Percentiles rank a stretch among this genome's conserved stretches.
phyloP scores from a whole-genome alignment of 2,329 filamentous ascomycete genomes.

The Kalaharituber pfeilii region DNA sequence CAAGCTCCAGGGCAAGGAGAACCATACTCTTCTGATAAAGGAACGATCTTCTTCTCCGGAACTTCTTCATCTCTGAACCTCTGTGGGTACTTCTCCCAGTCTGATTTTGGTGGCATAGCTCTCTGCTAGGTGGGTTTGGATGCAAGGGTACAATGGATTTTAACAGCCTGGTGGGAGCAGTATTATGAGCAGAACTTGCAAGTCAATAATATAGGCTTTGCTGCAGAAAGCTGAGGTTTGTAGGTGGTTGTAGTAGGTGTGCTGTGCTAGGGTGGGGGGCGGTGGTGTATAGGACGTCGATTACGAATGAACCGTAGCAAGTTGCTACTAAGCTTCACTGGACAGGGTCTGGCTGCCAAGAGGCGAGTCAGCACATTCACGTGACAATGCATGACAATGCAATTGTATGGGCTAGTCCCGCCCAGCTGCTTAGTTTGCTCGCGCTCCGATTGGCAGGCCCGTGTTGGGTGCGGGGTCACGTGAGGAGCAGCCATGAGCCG shows the following conservation, averaged over 20 bases:
- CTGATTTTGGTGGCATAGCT: background rate
- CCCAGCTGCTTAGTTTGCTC: constrained; percentile 1
- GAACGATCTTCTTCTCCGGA: constrained; percentile 99
- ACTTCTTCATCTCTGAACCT: constrained; percentile 90
- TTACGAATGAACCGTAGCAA: too few relatives aligned
- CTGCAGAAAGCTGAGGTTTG: too few relatives aligned
- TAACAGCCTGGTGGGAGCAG: background rate
- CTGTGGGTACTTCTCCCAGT: constrained; percentile 96
- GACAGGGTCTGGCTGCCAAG: too few relatives aligned
- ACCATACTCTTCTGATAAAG: constrained; percentile 82
- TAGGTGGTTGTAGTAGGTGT: too few relatives aligned
- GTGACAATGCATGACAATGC: too few relatives aligned
- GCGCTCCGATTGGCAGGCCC: constrained; percentile 19
- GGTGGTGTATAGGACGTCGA: too few relatives aligned
- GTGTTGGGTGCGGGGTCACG: background rate
- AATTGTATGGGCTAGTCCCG: too few relatives aligned
- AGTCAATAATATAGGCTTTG: background rate
- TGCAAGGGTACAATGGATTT: background rate
- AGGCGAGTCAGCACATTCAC: too few relatives aligned
- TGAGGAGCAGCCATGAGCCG: background rate
- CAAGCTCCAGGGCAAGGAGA: too few relatives aligned
- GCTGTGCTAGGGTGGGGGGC: too few relatives aligned
- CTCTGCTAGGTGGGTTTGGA: background rate
- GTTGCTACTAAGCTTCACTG: too few relatives aligned
- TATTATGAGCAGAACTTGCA: too few relatives aligned